Percentiles rank a stretch among this genome's conserved stretches.
phyloP scores from a whole-genome alignment of 129 eudicot genomes.

The Helichrysum umbraculigerum region DNA sequence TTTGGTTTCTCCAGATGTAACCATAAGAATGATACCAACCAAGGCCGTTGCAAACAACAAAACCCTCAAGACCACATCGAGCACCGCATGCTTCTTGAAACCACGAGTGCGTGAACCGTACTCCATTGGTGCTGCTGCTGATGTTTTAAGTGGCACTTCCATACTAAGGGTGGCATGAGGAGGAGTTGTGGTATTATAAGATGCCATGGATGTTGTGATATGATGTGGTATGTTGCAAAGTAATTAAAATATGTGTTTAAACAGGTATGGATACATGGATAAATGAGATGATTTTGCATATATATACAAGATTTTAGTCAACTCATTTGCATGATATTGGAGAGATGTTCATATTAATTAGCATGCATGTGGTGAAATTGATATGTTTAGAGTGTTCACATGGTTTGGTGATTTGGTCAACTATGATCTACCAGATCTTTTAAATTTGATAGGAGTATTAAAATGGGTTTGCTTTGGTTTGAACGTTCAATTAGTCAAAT shows the following conservation, averaged over 20 bases:
- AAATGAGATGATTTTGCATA: background rate
- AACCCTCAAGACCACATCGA: conserved; percentile 55
- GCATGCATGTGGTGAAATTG: background rate
- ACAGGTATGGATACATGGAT: background rate
- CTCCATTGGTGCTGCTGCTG: conserved; percentile 18
- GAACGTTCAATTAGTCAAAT: background rate
- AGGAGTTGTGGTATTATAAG: conserved; percentile 29
- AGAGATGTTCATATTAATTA: background rate
- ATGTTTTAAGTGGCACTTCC: conserved; percentile 25
- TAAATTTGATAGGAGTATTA: background rate
- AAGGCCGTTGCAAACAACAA: conserved; percentile 48
- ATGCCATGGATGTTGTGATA: conserved; percentile 28
- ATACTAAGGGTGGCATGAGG: conserved; percentile 31
- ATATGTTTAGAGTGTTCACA: background rate
- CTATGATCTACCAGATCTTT: background rate
- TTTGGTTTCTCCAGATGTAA: conserved; percentile 54
- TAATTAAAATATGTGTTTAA: too few species aligned
- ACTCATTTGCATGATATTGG: background rate
- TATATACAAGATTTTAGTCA: background rate
- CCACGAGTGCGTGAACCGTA: background rate
- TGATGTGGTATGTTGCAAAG: background rate
- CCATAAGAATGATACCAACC: conserved; percentile 61
- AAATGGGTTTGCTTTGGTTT: background rate
- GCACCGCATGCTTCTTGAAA: conserved; percentile 28
- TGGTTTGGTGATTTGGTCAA: background rate